Base-by-base conservation (phyloP, 2,329 filamentous ascomycete species). In the Hypoxylon sp. region DNA sequence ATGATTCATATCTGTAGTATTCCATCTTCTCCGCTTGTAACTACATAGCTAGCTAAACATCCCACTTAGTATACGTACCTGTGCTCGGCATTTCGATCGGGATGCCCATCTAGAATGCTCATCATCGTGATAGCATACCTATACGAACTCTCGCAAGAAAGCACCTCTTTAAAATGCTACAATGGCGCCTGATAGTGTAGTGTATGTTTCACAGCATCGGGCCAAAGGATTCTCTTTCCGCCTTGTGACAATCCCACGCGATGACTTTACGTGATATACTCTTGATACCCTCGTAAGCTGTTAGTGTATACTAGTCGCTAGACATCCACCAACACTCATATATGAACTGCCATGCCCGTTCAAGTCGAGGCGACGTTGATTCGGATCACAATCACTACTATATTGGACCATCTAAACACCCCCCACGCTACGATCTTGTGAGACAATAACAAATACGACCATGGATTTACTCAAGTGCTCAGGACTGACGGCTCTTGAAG, bases 391-490 rank as follows among this genome's bases (percentile, higher is more conserved):
- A 2, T 41, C 21, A 19, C 38, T 3, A 11, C 38, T 1, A 11
- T 21, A 43, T 11, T 9, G 38, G 14, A 4, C 17, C 9, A 21
- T 21, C 9, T 43, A 43, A 17, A 21, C 17, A 11, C 19, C 10
- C 7, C n/a, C 38, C 17, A 21, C 17, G 38, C 34, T 11, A 11
- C 21, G 17, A 21, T 43, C 11, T 43, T 43, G n/a, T 19, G 21
- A 19, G 38, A 7, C 4, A 43, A 11, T 11, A 19, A 19, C 9
- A 43, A 21, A 19, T 14, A 38, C 17, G 38, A 43, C 6, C 6
- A 62, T 62, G 60, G 60, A 62, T 62, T n/a, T 62, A 7, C 38
- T 62, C n/a, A 56, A 43, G 34, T 56, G 41, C 23, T 32, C 32
- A 5, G 32, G 14, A 14, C 34, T 62, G 7, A 34, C 51, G 19